phyloP scores from a whole-genome alignment of 2,329 filamentous ascomycete species.

The Ceratocystis lukuohia region DNA sequence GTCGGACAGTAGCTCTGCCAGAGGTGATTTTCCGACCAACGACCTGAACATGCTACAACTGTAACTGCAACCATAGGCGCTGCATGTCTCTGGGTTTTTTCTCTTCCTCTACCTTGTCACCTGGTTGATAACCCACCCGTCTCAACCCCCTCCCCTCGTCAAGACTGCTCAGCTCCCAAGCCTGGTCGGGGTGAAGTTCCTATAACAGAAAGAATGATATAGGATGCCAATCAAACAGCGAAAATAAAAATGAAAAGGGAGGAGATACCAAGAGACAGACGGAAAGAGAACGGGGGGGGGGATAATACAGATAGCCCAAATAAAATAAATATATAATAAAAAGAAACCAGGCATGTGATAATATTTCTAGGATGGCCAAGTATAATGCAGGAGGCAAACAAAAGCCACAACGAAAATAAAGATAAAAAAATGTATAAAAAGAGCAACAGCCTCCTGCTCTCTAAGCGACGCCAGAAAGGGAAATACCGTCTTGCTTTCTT shows the following conservation, averaged over 20 bases:
- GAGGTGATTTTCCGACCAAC: not conserved
- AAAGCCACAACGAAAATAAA: not conserved
- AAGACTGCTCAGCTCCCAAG: conserved; percentile 7
- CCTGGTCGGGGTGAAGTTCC: not conserved
- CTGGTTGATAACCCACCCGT: not conserved
- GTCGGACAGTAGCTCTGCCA: not conserved
- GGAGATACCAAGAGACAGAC: not conserved
- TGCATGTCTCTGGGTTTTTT: not conserved
- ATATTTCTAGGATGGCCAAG: not conserved
- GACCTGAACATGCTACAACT: conserved; percentile 2
- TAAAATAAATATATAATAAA: too few species aligned
- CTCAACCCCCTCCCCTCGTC: not conserved
- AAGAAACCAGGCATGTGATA: not conserved
- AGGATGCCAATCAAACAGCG: conserved; percentile 1
- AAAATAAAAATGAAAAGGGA: not conserved
- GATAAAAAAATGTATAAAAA: not conserved
- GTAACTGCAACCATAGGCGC: not conserved
- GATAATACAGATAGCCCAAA: too few species aligned
- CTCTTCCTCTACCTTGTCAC: not conserved
- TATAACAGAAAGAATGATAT: not conserved
- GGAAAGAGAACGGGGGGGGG: not conserved
- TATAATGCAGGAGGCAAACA: not conserved
- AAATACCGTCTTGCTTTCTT: not conserved
- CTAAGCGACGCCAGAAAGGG: conserved; percentile 1
- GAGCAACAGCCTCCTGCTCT: not conserved